phyloP scores from a whole-genome alignment of 805 yeast species.

The Pichia sporocuriosa region DNA sequence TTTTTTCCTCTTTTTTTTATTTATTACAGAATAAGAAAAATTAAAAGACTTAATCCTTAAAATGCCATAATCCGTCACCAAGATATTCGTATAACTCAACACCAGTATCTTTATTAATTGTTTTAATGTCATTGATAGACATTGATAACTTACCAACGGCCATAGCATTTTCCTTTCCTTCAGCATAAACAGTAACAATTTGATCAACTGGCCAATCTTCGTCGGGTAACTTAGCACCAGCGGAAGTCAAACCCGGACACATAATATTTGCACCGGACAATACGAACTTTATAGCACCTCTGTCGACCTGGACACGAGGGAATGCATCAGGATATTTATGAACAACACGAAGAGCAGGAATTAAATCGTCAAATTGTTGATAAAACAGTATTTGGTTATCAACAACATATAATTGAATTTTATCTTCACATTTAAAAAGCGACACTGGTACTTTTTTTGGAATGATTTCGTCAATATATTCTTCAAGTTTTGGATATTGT shows the following conservation, averaged over 20 bases:
- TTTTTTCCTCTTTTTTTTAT: too few relatives aligned
- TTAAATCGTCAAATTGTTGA: slow-evolving; percentile 74
- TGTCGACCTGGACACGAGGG: slow-evolving; percentile 83
- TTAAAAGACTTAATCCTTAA: slow-evolving; percentile 25
- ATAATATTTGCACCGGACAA: slow-evolving; percentile 94
- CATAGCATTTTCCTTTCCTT: slow-evolving; percentile 85
- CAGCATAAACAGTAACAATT: slow-evolving; percentile 81
- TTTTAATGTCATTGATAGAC: slow-evolving; percentile 85
- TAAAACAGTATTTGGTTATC: slow-evolving; percentile 70
- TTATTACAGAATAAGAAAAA: not conserved
- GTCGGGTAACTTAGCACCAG: slow-evolving; percentile 79
- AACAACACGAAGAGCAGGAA: slow-evolving; percentile 68
- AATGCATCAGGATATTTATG: slow-evolving; percentile 79
- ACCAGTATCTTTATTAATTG: slow-evolving; percentile 81
- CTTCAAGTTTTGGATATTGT: slow-evolving; percentile 70
- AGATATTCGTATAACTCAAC: slow-evolving; percentile 75
- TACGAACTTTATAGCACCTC: slow-evolving; percentile 94
- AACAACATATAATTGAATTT: slow-evolving; percentile 67
- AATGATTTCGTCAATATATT: slow-evolving; percentile 69
- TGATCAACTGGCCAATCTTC: slow-evolving; percentile 58
- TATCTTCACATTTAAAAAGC: slow-evolving; percentile 82
- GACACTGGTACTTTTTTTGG: slow-evolving; percentile 85
- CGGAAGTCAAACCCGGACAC: slow-evolving; percentile 91
- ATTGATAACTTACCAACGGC: slow-evolving; percentile 84
- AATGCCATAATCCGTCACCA: slow-evolving; percentile 85